Evolutionary conservation across 306 rosid genomes (phyloP).

Genomic region (Begonia loranthoides): DNA sequence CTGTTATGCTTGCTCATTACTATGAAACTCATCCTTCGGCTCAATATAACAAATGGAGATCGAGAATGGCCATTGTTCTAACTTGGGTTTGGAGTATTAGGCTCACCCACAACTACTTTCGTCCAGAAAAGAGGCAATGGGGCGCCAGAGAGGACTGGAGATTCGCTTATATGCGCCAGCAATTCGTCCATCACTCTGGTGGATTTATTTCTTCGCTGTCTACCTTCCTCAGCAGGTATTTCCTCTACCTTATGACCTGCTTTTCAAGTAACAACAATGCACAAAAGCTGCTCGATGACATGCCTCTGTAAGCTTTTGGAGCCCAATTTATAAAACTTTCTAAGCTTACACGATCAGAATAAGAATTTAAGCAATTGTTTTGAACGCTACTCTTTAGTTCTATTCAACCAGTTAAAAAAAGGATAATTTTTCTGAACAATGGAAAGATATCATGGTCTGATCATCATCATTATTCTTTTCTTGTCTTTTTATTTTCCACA

Average conservation of each 20-base stretch:
- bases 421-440: too few species aligned
- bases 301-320: background rate
- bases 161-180: constrained; percentile 62
- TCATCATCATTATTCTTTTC: too few species aligned
- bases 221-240: constrained; percentile 76
- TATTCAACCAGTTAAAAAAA: too few species aligned
- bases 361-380: too few species aligned
- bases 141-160: constrained; percentile 95
- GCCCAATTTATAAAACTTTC: too few species aligned
- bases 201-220: constrained; percentile 75
- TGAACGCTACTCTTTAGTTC: too few species aligned
- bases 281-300: background rate
- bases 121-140: constrained; percentile 84
- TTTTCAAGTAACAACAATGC: too few species aligned
- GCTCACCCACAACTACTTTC: constrained; percentile 71
- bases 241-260: background rate
- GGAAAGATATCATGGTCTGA: too few species aligned
- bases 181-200: constrained; percentile 70
- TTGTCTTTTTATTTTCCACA: constrained; percentile 15
- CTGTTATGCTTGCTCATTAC: constrained; percentile 69
- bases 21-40: constrained; percentile 65
- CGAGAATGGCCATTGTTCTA: constrained; percentile 39
- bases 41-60: constrained; percentile 49
- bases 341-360: too few species aligned
- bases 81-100: constrained; percentile 75